phyloP scores from a whole-genome alignment of 1,139 yeast genomes.

The Cylindricascospora bacillispora region DNA sequence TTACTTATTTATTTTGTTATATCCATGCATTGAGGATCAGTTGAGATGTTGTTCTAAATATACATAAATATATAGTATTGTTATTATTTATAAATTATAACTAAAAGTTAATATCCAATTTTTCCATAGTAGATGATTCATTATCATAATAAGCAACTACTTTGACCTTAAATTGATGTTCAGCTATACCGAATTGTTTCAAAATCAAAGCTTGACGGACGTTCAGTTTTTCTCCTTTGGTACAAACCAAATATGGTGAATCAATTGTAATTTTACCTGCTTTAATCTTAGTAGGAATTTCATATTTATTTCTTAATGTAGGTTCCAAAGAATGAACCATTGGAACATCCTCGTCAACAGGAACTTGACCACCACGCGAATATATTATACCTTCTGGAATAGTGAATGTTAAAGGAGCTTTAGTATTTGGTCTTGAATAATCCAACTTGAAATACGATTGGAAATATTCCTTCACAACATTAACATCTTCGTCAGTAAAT shows the following conservation, averaged over 20 bases:
- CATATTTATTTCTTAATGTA: slow-evolving; percentile 74
- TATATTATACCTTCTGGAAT: slow-evolving; percentile 85
- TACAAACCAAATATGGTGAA: slow-evolving; percentile 70
- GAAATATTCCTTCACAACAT: slow-evolving; percentile 78
- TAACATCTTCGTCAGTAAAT: slow-evolving; percentile 76
- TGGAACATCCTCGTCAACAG: slow-evolving; percentile 88
- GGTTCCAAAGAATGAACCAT: slow-evolving; percentile 93
- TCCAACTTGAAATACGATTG: slow-evolving; percentile 65
- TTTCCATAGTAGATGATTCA: slow-evolving; percentile 29
- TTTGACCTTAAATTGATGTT: slow-evolving; percentile 76
- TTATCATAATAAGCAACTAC: slow-evolving; percentile 65
- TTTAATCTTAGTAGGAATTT: slow-evolving; percentile 84
- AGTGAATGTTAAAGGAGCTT: slow-evolving; percentile 68
- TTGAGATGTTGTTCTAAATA: too few species aligned
- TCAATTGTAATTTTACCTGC: slow-evolving; percentile 73
- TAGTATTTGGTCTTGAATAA: slow-evolving; percentile 80
- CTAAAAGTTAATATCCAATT: slow-evolving; percentile 26
- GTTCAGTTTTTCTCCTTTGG: slow-evolving; percentile 67
- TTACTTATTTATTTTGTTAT: too few species aligned
- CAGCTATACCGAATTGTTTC: slow-evolving; percentile 93
- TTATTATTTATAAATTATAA: too few species aligned
- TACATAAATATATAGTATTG: too few species aligned
- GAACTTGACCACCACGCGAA: slow-evolving; percentile 89
- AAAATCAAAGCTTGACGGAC: slow-evolving; percentile 85
- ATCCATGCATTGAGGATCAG: too few species aligned